Evolutionary conservation across 805 yeast species (phyloP), one percentile per base, ranked within the genome.

Genomic region (Saturnispora galanensis): DNA sequence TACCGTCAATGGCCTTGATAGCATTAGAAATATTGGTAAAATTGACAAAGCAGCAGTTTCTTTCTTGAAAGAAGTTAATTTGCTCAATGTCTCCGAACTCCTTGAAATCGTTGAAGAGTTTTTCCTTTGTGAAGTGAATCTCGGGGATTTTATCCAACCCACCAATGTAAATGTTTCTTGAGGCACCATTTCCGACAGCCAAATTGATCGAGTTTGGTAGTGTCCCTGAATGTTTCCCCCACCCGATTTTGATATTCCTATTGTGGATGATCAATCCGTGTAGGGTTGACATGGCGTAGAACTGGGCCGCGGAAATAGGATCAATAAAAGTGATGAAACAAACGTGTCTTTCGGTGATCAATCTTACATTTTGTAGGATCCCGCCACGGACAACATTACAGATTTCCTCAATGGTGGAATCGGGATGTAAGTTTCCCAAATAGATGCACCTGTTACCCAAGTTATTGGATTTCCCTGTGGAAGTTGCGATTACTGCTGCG

Each of bases 381-480:
- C 98, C 98, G 42, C 97, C 97, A 51, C 97, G 77, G 17, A 90
- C 95, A 42, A 86, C 95, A 58, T 93, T 93, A 69, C 98, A 90
- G 42, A 90, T 82, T 59, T 93, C 97, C 63, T 89, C 97, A 44
- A 84, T 77, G 10, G 86, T 81, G 10, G 93, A 80, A 48, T 84
- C 94, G 44, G 84, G 88, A 52, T 90, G 96, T 51, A 93, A 71
- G 57, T 83, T 84, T 26, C 97, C 97, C 51, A 90, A 69, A 59
- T 88, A 90, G 33, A 90, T 89, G 0, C 97, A 89, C 62, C 98
- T 73, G 60, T 90, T 90, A 38, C 97, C 97, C 52, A 88, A 70
- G 59, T 90, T 90, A 47, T 79, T 79, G 21, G 90, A 85, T 18
- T 97, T 97, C 11, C 96, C 97, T 2, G 96, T 94, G 43, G 89